Conservation (phyloP, 2,329 filamentous ascomycete species). For the Endoconidiophora laricicola region DNA sequence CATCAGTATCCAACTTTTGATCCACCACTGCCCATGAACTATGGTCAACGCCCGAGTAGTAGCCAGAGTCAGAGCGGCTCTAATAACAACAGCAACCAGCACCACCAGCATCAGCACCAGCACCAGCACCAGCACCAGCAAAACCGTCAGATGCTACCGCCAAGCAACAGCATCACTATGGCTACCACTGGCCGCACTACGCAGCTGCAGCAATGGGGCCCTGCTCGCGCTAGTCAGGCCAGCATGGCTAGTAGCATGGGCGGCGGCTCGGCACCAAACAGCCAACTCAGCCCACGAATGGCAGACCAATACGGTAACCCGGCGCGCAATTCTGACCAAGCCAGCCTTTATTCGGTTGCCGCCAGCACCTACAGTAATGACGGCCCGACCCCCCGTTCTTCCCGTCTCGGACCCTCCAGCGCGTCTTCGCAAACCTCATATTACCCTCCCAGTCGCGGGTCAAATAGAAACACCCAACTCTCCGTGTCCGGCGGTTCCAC, state of each 20-base stretch:
- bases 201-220: constrained; percentile 64
- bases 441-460: constrained; percentile 35
- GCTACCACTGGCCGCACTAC: constrained; percentile 54
- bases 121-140: constrained; percentile 22
- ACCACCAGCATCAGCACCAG: constrained; percentile 22
- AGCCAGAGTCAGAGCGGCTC: constrained; percentile 30
- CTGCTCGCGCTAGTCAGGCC: constrained; percentile 33
- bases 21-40: constrained; percentile 29
- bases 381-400: constrained; percentile 27
- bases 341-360: constrained; percentile 25
- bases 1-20: constrained; percentile 77
- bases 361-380: constrained; percentile 6
- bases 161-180: constrained; percentile 47
- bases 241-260: constrained; percentile 22
- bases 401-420: constrained; percentile 35
- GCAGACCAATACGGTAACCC: constrained; percentile 31
- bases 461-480: constrained; percentile 38
- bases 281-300: constrained; percentile 33
- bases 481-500: constrained; percentile 37
- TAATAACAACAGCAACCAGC: background rate
- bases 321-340: constrained; percentile 36
- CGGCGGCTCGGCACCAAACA: constrained; percentile 37
- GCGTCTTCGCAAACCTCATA: constrained; percentile 41
- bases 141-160: constrained; percentile 37
- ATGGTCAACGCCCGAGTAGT: constrained; percentile 16